Percentiles rank a stretch among this genome's conserved stretches.
phyloP scores from a whole-genome alignment of 768 basidiomycete species.

The Trametes meyenii region DNA sequence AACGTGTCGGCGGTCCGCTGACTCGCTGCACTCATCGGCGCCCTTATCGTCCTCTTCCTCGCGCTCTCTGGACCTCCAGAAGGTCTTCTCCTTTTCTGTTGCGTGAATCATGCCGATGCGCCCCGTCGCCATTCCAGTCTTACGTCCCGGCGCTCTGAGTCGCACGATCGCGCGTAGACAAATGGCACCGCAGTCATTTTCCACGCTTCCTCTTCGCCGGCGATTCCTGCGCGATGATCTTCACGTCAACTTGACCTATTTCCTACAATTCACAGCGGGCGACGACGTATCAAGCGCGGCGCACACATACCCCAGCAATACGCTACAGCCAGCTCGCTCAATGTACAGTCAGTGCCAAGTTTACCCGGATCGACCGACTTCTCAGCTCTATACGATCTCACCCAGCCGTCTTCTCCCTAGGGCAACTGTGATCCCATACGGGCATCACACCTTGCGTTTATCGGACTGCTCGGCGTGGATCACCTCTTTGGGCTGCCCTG shows the following conservation, averaged over 20 bases:
- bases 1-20: conserved; percentile 10
- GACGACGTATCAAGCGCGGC: background rate
- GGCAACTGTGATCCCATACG: background rate
- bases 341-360: background rate
- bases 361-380: background rate
- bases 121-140: background rate
- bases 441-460: conserved; percentile 11
- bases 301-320: background rate
- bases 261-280: background rate
- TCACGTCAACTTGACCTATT: conserved; percentile 12
- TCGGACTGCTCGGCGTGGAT: conserved; percentile 1
- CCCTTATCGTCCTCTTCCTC: conserved; percentile 3
- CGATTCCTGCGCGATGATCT: conserved; percentile 7
- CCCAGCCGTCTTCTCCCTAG: background rate
- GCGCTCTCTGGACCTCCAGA: background rate
- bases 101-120: background rate
- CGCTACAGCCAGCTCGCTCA: background rate
- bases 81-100: background rate
- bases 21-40: background rate
- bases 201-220: conserved; percentile 1
- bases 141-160: background rate
- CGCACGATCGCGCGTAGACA: background rate
- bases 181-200: conserved; percentile 1
- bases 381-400: background rate
- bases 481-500: background rate